Base-by-base conservation (phyloP, 2,329 filamentous ascomycete species). In the Albifimbria verrucaria region DNA sequence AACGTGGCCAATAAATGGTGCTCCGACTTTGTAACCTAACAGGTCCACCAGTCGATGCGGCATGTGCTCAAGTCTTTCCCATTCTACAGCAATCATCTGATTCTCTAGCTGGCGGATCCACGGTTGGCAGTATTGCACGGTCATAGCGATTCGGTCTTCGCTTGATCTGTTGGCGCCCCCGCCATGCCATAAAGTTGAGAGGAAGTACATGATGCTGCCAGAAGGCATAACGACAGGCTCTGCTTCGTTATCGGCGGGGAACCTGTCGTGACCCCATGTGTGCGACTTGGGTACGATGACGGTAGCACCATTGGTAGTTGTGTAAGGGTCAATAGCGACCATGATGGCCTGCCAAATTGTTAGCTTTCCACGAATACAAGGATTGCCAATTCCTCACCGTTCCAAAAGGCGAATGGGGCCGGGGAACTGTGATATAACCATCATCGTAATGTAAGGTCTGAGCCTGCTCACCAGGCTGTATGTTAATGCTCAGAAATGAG, bases 111-210 rank as follows among this genome's bases (percentile, higher is more conserved):
- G 63, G n/a, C 70, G 57, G 22, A 70, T 65, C 65, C 65, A 77
- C 5, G 70, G 70, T 56, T 72, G 69, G 53, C 69, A 73, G 59
- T 72, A 73, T 58, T 73, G 70, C n/a, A 71, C 65, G 15, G 70
- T 74, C 43, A 68, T 57, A 43, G 69, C 70, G 36, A 64, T 55
- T 22, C 71, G 60, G n/a, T 61, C 61, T 25, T 50, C 54, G 22
- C 59, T 49, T 15, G 66, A 64, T 6, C 53, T 57, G 46, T 72
- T 73, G 20, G 60, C 56, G n/a, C 71, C 70, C 7, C 70, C 71
- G 21, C 68, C 67, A 53, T 73, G 71, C 68, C 68, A 72, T 7
- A 70, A 57, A 10, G 67, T 72, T 18, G 65, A 65, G 15, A 70
- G 51, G 50, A 69, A 68, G 47, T 65, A 72, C 22, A 72, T 59